phyloP scores from a whole-genome alignment of 2,329 filamentous ascomycete genomes.

The Lizonia empirigonia region DNA sequence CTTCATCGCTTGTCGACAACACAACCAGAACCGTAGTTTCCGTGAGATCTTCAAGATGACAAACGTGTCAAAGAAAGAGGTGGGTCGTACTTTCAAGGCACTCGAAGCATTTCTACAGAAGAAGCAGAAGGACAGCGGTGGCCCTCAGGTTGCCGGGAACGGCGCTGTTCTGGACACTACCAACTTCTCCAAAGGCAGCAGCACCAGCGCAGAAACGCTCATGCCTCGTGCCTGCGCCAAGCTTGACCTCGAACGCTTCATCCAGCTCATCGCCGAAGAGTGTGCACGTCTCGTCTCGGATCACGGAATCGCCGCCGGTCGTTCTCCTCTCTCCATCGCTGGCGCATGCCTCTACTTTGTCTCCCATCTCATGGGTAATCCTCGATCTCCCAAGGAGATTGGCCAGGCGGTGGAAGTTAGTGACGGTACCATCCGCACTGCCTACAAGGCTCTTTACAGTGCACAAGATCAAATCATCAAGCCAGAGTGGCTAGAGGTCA shows the following conservation, averaged over 20 bases:
- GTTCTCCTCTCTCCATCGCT: conserved; percentile 90
- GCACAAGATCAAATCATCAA: conserved; percentile 76
- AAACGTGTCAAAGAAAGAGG: conserved; percentile 95
- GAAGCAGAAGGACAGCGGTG: conserved; percentile 50
- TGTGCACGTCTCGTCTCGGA: conserved; percentile 78
- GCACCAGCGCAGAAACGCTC: conserved; percentile 79
- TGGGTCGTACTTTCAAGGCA: conserved; percentile 91
- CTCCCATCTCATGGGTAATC: conserved; percentile 80
- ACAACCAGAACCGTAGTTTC: conserved; percentile 85
- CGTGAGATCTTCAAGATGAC: conserved; percentile 93
- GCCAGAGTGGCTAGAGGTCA: conserved; percentile 68
- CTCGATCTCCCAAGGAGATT: conserved; percentile 84
- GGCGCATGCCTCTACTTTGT: conserved; percentile 98
- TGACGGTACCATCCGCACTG: conserved; percentile 94
- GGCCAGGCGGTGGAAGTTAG: conserved; percentile 84
- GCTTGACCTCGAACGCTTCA: conserved; percentile 74
- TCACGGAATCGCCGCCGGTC: conserved; percentile 82
- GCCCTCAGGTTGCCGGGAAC: conserved; percentile 32
- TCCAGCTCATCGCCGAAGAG: conserved; percentile 79
- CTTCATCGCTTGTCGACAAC: conserved; percentile 95
- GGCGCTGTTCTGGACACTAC: conserved; percentile 58
- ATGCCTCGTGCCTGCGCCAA: conserved; percentile 89
- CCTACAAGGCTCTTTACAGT: conserved; percentile 85
- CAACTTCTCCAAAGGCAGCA: conserved; percentile 65
- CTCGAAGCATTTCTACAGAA: conserved; percentile 86